These are phyloP conservation scores for Talaromyces verruculosus DNA, from an alignment of 2,329 filamentous ascomycete species.

Conservation along the genomic window DNA sequence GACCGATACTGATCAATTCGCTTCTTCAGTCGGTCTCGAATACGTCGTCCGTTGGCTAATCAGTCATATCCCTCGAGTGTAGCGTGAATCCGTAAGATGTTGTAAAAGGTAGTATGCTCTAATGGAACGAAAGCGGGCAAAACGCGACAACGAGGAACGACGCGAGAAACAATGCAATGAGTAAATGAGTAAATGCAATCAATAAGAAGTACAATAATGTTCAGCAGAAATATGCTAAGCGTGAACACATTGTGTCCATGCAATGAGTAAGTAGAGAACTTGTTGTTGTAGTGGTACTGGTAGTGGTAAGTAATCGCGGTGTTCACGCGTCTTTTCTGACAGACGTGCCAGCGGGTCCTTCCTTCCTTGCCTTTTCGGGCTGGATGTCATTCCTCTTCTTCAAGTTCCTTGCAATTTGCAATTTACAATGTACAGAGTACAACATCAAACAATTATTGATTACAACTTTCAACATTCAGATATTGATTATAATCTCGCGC, in stretches of 20 bases:
- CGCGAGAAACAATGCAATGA: neutral
- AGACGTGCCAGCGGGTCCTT: constrained; percentile 20
- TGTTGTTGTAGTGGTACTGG: neutral
- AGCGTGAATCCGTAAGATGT: constrained; percentile 6
- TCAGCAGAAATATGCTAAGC: neutral
- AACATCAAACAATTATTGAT: neutral
- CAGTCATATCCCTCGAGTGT: constrained; percentile 12
- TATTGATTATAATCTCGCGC: constrained; percentile 29
- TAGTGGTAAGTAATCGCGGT: neutral
- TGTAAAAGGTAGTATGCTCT: neutral
- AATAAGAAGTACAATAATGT: neutral
- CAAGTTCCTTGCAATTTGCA: neutral
- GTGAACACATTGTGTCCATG: constrained; percentile 4
- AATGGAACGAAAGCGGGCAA: constrained; percentile 2
- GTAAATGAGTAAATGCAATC: neutral
- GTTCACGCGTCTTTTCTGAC: constrained; percentile 15
- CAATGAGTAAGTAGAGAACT: neutral
- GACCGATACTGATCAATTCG: neutral
- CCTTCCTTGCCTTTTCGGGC: constrained; percentile 8
- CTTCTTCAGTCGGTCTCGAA: neutral
- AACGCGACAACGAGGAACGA: constrained; percentile 1
- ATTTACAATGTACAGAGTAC: neutral
- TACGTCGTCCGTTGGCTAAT: neutral
- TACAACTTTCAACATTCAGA: neutral
- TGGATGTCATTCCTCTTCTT: constrained; percentile 8